Evolutionary conservation across 2,329 filamentous ascomycete species (phyloP).

Genomic region (Penicillium sumatraense): DNA sequence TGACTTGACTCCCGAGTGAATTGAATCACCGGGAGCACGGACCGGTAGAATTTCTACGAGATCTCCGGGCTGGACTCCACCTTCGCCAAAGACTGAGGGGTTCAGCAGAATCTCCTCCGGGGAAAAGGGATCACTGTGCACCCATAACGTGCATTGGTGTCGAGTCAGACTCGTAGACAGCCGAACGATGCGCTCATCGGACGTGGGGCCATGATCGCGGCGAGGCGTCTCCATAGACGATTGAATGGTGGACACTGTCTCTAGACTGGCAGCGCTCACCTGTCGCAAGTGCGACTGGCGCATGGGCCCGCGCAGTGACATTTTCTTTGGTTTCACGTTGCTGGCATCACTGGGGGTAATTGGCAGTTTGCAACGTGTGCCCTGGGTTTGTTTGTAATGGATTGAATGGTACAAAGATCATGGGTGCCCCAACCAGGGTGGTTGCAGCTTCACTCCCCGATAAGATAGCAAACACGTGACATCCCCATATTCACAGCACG

Average conservation of each 20-base stretch:
- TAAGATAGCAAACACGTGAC: conserved; percentile 13
- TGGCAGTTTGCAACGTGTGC: neutral
- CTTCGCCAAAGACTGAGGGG: conserved; percentile 68
- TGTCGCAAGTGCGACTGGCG: conserved; percentile 47
- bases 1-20: conserved; percentile 31
- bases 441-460: conserved; percentile 3
- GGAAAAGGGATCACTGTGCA: conserved; percentile 74
- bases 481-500: neutral
- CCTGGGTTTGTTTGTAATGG: neutral
- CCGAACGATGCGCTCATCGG: conserved; percentile 32
- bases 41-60: conserved; percentile 74
- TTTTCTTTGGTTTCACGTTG: conserved; percentile 22
- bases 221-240: conserved; percentile 33
- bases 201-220: conserved; percentile 31
- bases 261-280: conserved; percentile 46
- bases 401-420: neutral
- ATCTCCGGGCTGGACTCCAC: conserved; percentile 66
- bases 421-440: too few relatives aligned
- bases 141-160: conserved; percentile 56
- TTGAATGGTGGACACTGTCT: conserved; percentile 37
- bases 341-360: conserved; percentile 28
- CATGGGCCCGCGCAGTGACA: conserved; percentile 45
- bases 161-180: conserved; percentile 34
- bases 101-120: conserved; percentile 81
- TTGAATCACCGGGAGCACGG: conserved; percentile 49